Evolutionary conservation across 2,329 filamentous ascomycete genomes (phyloP).

Genomic region (Fusarium sp.): DNA sequence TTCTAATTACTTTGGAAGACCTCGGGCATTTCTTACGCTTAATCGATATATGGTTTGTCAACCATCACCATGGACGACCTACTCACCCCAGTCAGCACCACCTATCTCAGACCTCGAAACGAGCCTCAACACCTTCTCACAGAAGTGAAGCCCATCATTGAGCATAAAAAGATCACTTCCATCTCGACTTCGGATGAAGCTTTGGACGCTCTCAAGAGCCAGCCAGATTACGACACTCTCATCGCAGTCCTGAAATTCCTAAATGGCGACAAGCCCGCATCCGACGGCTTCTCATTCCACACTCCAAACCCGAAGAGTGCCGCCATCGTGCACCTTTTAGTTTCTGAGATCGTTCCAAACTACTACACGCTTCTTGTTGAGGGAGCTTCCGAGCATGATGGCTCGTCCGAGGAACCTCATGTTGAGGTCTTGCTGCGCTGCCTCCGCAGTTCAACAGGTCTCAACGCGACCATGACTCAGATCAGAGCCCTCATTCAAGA

Average conservation of each 20-base stretch:
- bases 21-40: neutral
- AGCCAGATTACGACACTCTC: slow-evolving; percentile 72
- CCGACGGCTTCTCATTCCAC: slow-evolving; percentile 43
- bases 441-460: slow-evolving; percentile 78
- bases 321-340: slow-evolving; percentile 80
- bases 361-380: slow-evolving; percentile 79
- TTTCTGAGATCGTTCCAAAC: slow-evolving; percentile 80
- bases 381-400: slow-evolving; percentile 44
- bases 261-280: slow-evolving; percentile 36
- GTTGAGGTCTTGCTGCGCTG: slow-evolving; percentile 69
- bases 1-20: neutral
- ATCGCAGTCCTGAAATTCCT: slow-evolving; percentile 66
- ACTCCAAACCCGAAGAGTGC: slow-evolving; percentile 74
- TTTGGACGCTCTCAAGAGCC: slow-evolving; percentile 69
- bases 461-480: slow-evolving; percentile 81
- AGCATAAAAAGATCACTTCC: slow-evolving; percentile 4
- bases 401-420: slow-evolving; percentile 12
- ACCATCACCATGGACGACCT: slow-evolving; percentile 65
- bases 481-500: slow-evolving; percentile 72
- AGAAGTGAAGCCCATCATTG: slow-evolving; percentile 47
- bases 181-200: slow-evolving; percentile 60
- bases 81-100: slow-evolving; percentile 65
- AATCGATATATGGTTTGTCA: neutral
- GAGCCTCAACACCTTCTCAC: slow-evolving; percentile 53
- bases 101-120: slow-evolving; percentile 56